phyloP scores from a whole-genome alignment of 768 basidiomycete species.

The Mycena filopes region DNA sequence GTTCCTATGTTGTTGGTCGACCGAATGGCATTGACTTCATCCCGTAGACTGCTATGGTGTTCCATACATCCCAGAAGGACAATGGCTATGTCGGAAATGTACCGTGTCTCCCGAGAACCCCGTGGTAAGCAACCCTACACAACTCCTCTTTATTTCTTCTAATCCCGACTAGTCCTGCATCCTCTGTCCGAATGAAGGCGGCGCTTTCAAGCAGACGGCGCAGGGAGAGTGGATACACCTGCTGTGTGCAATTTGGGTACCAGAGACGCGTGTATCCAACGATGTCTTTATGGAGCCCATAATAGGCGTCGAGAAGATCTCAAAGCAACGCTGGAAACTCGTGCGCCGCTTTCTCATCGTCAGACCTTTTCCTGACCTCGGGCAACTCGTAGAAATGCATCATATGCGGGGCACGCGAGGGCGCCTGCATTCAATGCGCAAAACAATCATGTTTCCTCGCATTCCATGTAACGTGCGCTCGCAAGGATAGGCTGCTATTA shows the following conservation, averaged over 20 bases:
- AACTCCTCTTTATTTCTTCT: neutral
- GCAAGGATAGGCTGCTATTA: slow-evolving; percentile 84
- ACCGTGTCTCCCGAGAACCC: slow-evolving; percentile 97
- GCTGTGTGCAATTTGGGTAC: slow-evolving; percentile 97
- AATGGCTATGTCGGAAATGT: slow-evolving; percentile 99
- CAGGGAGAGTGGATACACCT: slow-evolving; percentile 96
- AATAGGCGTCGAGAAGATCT: slow-evolving; percentile 86
- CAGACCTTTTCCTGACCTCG: neutral
- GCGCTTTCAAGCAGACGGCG: slow-evolving; percentile 97
- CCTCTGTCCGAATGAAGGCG: slow-evolving; percentile 96
- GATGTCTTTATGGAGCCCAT: slow-evolving; percentile 99
- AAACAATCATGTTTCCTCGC: slow-evolving; percentile 91
- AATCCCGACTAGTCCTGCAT: slow-evolving; percentile 76
- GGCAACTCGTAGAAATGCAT: slow-evolving; percentile 54
- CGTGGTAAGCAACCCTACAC: slow-evolving; percentile 68
- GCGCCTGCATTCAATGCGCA: slow-evolving; percentile 96
- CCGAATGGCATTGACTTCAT: neutral
- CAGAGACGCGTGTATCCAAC: slow-evolving; percentile 92
- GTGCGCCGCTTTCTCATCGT: slow-evolving; percentile 56
- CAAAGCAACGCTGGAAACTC: slow-evolving; percentile 93
- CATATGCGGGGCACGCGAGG: slow-evolving; percentile 60
- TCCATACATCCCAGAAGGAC: slow-evolving; percentile 98
- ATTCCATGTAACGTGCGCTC: slow-evolving; percentile 94
- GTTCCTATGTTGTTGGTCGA: slow-evolving; percentile 31
- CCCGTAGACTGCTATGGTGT: slow-evolving; percentile 95